Evolutionary conservation across 805 yeast genomes (phyloP), one percentile per base, ranked within the genome.

Genomic region (Pichia gijzeniarum): DNA sequence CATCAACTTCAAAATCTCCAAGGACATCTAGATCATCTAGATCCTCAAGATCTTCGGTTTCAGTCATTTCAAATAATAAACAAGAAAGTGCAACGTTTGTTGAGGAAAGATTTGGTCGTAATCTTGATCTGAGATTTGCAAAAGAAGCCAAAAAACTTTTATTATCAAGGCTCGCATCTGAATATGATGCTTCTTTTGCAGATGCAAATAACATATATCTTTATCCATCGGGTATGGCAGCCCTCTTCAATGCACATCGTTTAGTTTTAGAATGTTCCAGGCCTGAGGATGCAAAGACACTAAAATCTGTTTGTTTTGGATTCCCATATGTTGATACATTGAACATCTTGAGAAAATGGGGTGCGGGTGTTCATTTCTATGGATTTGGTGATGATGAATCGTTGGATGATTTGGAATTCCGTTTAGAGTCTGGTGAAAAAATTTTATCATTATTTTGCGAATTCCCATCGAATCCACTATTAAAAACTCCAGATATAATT

Each of bases 271-370:
- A 27, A 7, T 34, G 44, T 38, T 31, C 45, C 6, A 25, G 14
- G 3, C 18, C 19, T 12, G 31, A 41, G 13, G 45, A 38, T 37
- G 31, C 45, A 13, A 43, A 45, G 10, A 42, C 47, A 1, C 67
- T 50, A 42, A 87, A 86, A 61, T 80, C 95, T 1, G 95, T 89
- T 2, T 88, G 96, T 65, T 91, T 86, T 64, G 99, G 99, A 1
- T 89, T 90, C 67, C 96, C 98, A 6, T 93, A 91, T 63, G 93
- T 87, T 25, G 98, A 93, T 62, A 90, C 98, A 0, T 71, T 88
- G 45, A 87, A 86, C 54, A 80, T 93, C 48, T 71, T 93, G 56
- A 74, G 76, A 57, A 91, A 90, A 62, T 93, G 89, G 73, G 97
- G 98, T 14, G 85, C 90, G 3, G 97, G 97, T 32, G 85, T 84